Evolutionary conservation across 2,329 filamentous ascomycete genomes (phyloP).

Genomic region (Clonostachys byssicola): DNA sequence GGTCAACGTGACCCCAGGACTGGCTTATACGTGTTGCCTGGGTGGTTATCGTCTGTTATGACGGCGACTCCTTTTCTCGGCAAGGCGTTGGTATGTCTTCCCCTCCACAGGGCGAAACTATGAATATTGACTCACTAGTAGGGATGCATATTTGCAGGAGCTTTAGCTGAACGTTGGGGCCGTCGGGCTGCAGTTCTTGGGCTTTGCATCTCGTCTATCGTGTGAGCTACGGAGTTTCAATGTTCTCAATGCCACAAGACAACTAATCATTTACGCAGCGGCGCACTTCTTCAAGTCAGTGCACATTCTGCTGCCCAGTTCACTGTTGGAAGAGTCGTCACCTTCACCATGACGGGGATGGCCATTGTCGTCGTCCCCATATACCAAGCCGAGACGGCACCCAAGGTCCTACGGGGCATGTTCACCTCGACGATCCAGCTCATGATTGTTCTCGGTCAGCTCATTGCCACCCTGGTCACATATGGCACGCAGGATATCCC

Average conservation of each 20-base stretch:
- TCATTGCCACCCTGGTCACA: conserved; percentile 16
- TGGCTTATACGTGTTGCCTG: neutral
- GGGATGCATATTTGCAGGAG: conserved; percentile 1
- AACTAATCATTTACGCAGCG: conserved; percentile 5
- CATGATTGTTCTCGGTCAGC: conserved; percentile 16
- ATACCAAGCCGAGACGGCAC: conserved; percentile 17
- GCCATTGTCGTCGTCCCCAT: conserved; percentile 22
- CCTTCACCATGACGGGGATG: conserved; percentile 22
- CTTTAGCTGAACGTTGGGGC: conserved; percentile 16
- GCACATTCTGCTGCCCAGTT: conserved; percentile 20
- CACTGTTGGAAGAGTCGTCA: conserved; percentile 19
- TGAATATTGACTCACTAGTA: neutral
- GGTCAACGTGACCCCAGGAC: neutral
- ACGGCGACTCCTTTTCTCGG: conserved; percentile 1
- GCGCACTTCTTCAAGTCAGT: conserved; percentile 18
- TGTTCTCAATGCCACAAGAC: neutral
- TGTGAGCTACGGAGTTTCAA: conserved; percentile 6
- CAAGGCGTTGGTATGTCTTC: neutral
- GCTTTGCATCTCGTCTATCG: conserved; percentile 9
- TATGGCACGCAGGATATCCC: conserved; percentile 16
- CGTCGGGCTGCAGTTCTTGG: conserved; percentile 14
- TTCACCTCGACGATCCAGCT: conserved; percentile 18
- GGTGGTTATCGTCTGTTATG: conserved; percentile 1
- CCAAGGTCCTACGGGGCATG: conserved; percentile 16
- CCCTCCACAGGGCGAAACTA: neutral